phyloP scores from a whole-genome alignment of 352 stramenopile genomes.

The Phytophthora kernoviae region DNA sequence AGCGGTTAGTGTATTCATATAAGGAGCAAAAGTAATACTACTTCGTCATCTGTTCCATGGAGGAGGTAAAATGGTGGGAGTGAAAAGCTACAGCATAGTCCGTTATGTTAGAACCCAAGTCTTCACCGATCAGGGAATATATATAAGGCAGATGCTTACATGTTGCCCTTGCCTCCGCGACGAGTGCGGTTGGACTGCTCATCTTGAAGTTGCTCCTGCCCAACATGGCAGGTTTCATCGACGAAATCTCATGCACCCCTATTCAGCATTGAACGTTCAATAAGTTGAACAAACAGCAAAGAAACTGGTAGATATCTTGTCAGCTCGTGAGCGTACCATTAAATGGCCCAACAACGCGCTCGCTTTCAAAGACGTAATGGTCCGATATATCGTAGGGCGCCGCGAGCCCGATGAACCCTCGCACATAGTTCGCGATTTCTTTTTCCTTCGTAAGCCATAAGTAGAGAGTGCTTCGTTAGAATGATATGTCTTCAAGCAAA shows the following conservation, averaged over 20 bases:
- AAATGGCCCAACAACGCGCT: constrained; percentile 54
- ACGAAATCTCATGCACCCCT: constrained; percentile 76
- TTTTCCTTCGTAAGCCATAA: constrained; percentile 21
- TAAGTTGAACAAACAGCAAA: neutral
- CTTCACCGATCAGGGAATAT: neutral
- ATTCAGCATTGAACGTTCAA: neutral
- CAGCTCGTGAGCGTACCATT: constrained; percentile 28
- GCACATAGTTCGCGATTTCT: constrained; percentile 42
- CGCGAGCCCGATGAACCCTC: constrained; percentile 67
- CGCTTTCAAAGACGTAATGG: constrained; percentile 74
- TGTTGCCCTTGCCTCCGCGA: constrained; percentile 25
- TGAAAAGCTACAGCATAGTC: constrained; percentile 27
- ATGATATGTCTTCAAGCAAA: neutral
- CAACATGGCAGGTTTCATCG: constrained; percentile 80
- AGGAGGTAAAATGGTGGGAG: constrained; percentile 63
- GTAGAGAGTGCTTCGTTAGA: neutral
- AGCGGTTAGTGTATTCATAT: neutral
- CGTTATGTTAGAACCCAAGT: constrained; percentile 1
- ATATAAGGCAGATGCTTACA: constrained; percentile 18
- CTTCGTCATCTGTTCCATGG: constrained; percentile 59
- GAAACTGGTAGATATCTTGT: neutral
- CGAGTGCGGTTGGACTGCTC: constrained; percentile 51
- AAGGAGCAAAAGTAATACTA: constrained; percentile 10
- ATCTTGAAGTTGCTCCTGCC: constrained; percentile 59
- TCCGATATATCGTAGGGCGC: constrained; percentile 78